Conservation (phyloP, 768 basidiomycete genomes). For the Lanmaoa pseudosensibilis region DNA sequence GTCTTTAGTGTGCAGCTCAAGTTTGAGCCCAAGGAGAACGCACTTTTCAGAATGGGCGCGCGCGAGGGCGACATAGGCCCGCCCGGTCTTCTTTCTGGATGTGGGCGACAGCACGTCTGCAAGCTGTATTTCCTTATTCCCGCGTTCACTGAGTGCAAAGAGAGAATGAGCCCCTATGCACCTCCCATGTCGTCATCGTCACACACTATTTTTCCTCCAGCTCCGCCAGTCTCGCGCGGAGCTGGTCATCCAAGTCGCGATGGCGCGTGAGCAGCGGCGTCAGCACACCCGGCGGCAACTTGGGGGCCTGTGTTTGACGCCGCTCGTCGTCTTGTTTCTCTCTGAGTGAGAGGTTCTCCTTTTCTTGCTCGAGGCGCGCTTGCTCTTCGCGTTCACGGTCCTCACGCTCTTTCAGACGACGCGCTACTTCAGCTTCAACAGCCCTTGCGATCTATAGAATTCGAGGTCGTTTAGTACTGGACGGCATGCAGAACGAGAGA, state of each 20-base stretch:
- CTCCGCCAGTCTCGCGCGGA: constrained; percentile 62
- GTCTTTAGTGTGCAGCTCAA: background rate
- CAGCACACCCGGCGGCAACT: constrained; percentile 42
- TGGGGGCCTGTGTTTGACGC: constrained; percentile 8
- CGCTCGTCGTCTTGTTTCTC: constrained; percentile 17
- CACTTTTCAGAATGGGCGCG: constrained; percentile 81
- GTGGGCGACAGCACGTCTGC: constrained; percentile 67
- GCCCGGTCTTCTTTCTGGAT: constrained; percentile 78
- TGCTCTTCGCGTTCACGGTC: constrained; percentile 36
- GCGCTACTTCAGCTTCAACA: constrained; percentile 72
- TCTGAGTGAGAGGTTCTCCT: constrained; percentile 23
- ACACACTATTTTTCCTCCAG: constrained; percentile 74
- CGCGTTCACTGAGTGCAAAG: constrained; percentile 48
- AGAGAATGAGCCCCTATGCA: constrained; percentile 16
- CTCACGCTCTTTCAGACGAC: constrained; percentile 54
- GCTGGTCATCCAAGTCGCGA: constrained; percentile 67
- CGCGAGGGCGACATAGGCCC: constrained; percentile 82
- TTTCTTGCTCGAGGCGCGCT: constrained; percentile 23
- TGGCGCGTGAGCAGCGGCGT: constrained; percentile 64
- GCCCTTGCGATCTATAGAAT: constrained; percentile 60
- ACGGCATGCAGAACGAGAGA: background rate
- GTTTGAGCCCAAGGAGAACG: constrained; percentile 19
- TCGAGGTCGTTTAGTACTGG: background rate
- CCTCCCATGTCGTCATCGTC: background rate
- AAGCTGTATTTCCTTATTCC: constrained; percentile 58